Conservation (phyloP, 2,329 filamentous ascomycete species). For the Penicillium frequentans region DNA sequence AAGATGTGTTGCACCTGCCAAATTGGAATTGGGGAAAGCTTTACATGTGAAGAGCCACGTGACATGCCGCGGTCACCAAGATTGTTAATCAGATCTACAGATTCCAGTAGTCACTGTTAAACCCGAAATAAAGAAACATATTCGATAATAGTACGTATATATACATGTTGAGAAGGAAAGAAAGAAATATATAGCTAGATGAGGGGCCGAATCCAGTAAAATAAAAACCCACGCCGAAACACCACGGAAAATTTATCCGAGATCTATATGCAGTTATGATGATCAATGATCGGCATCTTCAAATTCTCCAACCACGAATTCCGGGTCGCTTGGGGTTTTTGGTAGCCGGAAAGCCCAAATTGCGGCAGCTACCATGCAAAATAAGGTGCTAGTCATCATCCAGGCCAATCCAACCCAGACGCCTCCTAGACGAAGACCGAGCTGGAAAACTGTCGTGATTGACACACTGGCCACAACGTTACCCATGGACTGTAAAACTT, state of each 20-base stretch:
- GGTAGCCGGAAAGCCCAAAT: constrained; percentile 31
- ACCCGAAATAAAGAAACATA: background rate
- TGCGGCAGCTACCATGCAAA: constrained; percentile 30
- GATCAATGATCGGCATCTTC: constrained; percentile 11
- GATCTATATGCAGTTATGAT: background rate
- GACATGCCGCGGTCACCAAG: background rate
- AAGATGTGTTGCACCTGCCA: background rate
- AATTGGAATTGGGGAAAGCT: background rate
- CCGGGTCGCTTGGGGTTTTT: constrained; percentile 6
- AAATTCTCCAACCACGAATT: constrained; percentile 23
- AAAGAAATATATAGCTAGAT: background rate
- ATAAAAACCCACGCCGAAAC: background rate
- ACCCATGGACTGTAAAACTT: constrained; percentile 50
- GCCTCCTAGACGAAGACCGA: constrained; percentile 48
- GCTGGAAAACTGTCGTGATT: constrained; percentile 48
- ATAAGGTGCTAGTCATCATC: constrained; percentile 39
- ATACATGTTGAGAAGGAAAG: background rate
- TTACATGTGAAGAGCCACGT: constrained; percentile 20
- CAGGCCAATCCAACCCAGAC: constrained; percentile 52
- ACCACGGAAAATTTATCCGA: constrained; percentile 7
- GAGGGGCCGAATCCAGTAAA: background rate
- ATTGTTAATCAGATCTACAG: background rate
- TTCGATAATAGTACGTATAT: background rate
- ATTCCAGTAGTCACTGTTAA: background rate
- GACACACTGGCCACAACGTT: constrained; percentile 49